These are phyloP conservation scores for Luffa aegyptiaca DNA, from an alignment of 306 rosid species.

Conservation along the genomic window DNA sequence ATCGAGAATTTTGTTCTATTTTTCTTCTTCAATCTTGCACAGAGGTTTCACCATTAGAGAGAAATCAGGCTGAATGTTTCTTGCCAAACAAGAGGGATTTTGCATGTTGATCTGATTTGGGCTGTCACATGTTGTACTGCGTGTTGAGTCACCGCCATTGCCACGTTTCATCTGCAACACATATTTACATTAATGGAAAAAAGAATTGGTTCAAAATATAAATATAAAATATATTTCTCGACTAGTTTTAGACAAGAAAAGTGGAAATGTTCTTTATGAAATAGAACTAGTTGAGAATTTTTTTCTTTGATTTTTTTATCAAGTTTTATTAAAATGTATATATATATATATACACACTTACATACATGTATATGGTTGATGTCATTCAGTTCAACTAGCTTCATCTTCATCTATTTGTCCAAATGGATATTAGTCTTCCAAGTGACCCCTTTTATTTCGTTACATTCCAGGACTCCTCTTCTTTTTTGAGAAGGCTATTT, in stretches of 20 bases:
- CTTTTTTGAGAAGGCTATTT: conserved; percentile 48
- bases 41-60: no score
- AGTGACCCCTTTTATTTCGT: conserved; percentile 3
- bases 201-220: not conserved
- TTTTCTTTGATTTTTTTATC: not conserved
- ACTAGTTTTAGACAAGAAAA: not conserved
- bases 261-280: not conserved
- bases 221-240: not conserved
- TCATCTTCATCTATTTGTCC: not conserved
- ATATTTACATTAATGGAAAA: not conserved
- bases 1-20: not conserved
- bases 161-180: not conserved
- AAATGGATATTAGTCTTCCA: not conserved
- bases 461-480: conserved; percentile 53
- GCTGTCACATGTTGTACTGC: no score
- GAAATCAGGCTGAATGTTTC: no score
- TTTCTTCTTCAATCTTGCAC: no score
- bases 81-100: no score
- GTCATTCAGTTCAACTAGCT: not conserved
- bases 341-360: no score
- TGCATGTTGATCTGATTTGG: no score
- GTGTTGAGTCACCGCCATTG: no score
- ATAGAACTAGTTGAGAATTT: not conserved
- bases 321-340: not conserved
- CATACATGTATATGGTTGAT: not conserved